These are phyloP conservation scores for Solanum boliviense DNA, from an alignment of 257 asterid genomes.

Conservation along the genomic window DNA sequence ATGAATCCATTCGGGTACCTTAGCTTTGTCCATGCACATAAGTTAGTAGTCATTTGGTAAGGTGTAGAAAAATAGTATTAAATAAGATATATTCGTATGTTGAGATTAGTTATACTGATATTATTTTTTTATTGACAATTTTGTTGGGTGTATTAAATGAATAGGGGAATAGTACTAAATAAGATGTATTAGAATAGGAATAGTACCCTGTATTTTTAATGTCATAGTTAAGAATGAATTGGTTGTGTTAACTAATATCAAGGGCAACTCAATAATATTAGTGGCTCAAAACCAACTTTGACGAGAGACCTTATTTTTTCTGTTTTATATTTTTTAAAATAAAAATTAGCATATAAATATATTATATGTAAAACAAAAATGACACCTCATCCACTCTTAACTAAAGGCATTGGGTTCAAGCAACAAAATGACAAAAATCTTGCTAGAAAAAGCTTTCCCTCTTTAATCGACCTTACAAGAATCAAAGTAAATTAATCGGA, in stretches of 20 bases:
- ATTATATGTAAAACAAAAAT: too few relatives aligned
- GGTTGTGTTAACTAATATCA: neutral
- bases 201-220: neutral
- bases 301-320: neutral
- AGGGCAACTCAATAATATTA: neutral
- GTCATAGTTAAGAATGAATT: neutral
- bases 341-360: neutral
- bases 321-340: neutral
- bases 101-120: neutral
- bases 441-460: too few relatives aligned
- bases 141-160: neutral
- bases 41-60: neutral
- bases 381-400: too few relatives aligned
- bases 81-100: neutral
- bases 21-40: neutral
- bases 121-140: neutral
- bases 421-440: too few relatives aligned
- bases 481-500: too few relatives aligned
- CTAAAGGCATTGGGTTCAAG: too few relatives aligned
- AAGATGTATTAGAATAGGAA: neutral
- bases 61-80: neutral
- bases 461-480: too few relatives aligned
- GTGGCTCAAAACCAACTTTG: neutral
- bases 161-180: neutral
- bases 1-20: neutral